These are phyloP conservation scores for Nelumbo lutea DNA, from an alignment of 164 flowering plant species.

Conservation along the genomic window DNA sequence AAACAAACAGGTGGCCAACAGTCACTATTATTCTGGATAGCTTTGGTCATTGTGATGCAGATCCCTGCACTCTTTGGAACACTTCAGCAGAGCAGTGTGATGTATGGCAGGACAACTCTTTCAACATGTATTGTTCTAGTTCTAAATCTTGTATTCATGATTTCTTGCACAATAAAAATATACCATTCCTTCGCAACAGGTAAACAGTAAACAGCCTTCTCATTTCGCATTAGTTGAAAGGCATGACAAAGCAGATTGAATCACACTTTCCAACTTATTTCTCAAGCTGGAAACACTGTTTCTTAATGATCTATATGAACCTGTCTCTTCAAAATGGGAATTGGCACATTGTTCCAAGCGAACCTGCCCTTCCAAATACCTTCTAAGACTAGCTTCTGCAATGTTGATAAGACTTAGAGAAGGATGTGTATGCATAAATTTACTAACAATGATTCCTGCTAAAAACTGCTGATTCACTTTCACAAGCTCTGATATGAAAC, in stretches of 20 bases:
- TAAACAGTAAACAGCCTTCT: background rate
- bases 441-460: conserved; percentile 74
- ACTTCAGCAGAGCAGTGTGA: no score
- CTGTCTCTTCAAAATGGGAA: conserved; percentile 14
- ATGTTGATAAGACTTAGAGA: conserved; percentile 65
- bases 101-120: no score
- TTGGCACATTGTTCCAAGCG: conserved; percentile 21
- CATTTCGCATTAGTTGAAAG: conserved; percentile 40
- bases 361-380: conserved; percentile 50
- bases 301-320: conserved; percentile 23
- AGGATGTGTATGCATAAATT: conserved; percentile 69
- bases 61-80: no score
- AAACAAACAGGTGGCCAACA: no score
- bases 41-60: no score
- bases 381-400: conserved; percentile 63
- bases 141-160: no score
- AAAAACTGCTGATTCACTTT: conserved; percentile 61
- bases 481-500: conserved; percentile 75
- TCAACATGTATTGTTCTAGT: no score
- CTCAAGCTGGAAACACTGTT: conserved; percentile 44
- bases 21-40: no score
- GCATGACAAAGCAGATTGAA: conserved; percentile 50
- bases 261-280: conserved; percentile 28
- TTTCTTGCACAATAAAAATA: background rate
- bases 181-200: no score